These are phyloP conservation scores for Phellinidium pouzarii DNA, from an alignment of 1,284 basidiomycete genomes.

Conservation along the genomic window DNA sequence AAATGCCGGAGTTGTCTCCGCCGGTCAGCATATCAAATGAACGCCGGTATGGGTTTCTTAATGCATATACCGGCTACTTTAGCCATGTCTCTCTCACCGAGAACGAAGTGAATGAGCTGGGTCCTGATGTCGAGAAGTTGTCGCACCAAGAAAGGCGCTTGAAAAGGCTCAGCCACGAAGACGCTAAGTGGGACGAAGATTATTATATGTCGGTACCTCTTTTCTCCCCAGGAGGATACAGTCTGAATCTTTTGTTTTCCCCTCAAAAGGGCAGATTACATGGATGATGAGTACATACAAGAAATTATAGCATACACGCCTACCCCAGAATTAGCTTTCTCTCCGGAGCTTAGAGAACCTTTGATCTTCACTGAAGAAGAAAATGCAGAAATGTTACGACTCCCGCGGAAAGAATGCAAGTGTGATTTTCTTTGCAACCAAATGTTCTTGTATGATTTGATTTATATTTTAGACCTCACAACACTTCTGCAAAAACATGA, in stretches of 20 bases:
- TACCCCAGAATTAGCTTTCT: slow-evolving; percentile 33
- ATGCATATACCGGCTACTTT: slow-evolving; percentile 68
- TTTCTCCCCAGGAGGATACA: neutral
- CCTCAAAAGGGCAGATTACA: slow-evolving; percentile 61
- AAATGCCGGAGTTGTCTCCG: slow-evolving; percentile 35
- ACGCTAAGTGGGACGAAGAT: slow-evolving; percentile 74
- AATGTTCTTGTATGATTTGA: neutral
- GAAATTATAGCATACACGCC: slow-evolving; percentile 60
- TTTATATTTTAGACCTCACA: slow-evolving; percentile 46
- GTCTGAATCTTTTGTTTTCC: neutral
- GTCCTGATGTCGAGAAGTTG: slow-evolving; percentile 52
- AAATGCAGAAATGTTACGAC: slow-evolving; percentile 54
- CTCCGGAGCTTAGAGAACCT: slow-evolving; percentile 23
- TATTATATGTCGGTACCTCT: slow-evolving; percentile 60
- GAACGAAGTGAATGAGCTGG: slow-evolving; percentile 76
- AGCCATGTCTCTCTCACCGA: slow-evolving; percentile 59
- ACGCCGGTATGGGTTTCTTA: slow-evolving; percentile 65
- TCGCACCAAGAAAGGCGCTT: slow-evolving; percentile 38
- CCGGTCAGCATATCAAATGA: slow-evolving; percentile 35
- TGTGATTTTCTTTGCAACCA: slow-evolving; percentile 15
- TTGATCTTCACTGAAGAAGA: slow-evolving; percentile 65
- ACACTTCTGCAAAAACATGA: slow-evolving; percentile 45
- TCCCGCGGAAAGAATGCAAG: slow-evolving; percentile 75
- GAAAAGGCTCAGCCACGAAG: slow-evolving; percentile 49
- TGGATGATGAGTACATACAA: slow-evolving; percentile 65